A percentile compares a stretch with the other conserved stretches of the same genome.
These are phyloP conservation scores for Entophlyctis luteolus DNA, from an alignment of 192 early-diverging fungal species.

Conservation along the genomic window DNA sequence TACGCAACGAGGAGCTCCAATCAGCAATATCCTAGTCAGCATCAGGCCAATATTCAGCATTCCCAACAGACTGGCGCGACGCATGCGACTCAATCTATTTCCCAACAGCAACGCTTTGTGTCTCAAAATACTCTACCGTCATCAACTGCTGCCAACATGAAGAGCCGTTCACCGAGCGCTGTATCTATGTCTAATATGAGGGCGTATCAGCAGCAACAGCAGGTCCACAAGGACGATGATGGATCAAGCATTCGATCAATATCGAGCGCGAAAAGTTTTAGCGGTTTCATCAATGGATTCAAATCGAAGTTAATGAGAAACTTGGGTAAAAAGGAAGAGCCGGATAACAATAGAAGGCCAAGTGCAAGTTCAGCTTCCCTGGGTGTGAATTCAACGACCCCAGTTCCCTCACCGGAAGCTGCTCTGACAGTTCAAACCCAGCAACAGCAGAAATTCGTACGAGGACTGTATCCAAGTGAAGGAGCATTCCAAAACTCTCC, in stretches of 20 bases:
- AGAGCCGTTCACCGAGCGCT: neutral
- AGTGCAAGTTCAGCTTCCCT: neutral
- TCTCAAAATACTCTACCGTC: neutral
- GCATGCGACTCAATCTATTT: neutral
- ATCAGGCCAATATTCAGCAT: neutral
- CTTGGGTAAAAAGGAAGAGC: neutral
- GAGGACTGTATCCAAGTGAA: neutral
- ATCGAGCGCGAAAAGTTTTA: constrained; percentile 8
- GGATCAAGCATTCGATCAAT: neutral
- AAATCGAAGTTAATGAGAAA: constrained; percentile 10
- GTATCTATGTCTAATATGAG: too few species aligned
- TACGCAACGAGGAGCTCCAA: neutral
- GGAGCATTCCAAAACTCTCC: too few species aligned
- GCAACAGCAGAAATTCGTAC: neutral
- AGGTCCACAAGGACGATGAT: constrained; percentile 9
- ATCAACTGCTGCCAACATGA: neutral
- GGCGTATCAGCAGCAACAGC: neutral
- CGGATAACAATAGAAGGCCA: neutral
- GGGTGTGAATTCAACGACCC: neutral
- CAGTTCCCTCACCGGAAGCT: neutral
- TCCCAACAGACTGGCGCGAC: neutral
- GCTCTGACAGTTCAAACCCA: neutral
- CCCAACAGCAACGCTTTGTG: neutral
- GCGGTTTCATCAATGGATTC: constrained; percentile 17
- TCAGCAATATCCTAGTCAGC: constrained; percentile 2